phyloP scores from a whole-genome alignment of 257 asterid species.

The Cynanchum wilfordii region DNA sequence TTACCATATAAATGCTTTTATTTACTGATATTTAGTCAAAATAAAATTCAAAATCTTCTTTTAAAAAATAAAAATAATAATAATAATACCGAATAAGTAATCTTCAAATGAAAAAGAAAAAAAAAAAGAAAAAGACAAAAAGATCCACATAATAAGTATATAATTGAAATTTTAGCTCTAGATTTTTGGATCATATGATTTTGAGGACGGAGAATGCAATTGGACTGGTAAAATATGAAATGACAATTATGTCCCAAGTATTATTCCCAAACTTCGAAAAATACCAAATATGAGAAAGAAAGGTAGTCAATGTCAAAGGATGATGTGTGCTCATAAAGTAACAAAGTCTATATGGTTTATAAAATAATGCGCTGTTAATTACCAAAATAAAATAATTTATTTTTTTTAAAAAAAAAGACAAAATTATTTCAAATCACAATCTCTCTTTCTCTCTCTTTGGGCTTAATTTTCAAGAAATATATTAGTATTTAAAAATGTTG shows the following conservation, averaged over 20 bases:
- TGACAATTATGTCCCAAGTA: neutral
- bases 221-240: constrained; percentile 6
- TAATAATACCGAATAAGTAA: too few species aligned
- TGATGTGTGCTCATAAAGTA: constrained; percentile 30
- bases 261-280: neutral
- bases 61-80: too few species aligned
- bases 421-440: constrained; percentile 17
- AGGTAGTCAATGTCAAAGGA: constrained; percentile 28
- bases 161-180: neutral
- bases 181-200: neutral
- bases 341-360: constrained; percentile 9
- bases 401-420: neutral
- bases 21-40: neutral
- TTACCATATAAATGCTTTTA: too few species aligned
- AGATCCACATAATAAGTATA: neutral
- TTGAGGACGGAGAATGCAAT: neutral
- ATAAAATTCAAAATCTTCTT: too few species aligned
- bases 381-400: too few species aligned
- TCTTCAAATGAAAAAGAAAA: neutral
- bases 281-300: neutral
- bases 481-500: too few species aligned
- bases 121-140: neutral
- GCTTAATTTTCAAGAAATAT: too few species aligned
- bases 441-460: too few species aligned
- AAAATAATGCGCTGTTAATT: constrained; percentile 10